Base-by-base conservation (phyloP, 2,329 filamentous ascomycete species). In the Aspergillus hiratsukae region DNA sequence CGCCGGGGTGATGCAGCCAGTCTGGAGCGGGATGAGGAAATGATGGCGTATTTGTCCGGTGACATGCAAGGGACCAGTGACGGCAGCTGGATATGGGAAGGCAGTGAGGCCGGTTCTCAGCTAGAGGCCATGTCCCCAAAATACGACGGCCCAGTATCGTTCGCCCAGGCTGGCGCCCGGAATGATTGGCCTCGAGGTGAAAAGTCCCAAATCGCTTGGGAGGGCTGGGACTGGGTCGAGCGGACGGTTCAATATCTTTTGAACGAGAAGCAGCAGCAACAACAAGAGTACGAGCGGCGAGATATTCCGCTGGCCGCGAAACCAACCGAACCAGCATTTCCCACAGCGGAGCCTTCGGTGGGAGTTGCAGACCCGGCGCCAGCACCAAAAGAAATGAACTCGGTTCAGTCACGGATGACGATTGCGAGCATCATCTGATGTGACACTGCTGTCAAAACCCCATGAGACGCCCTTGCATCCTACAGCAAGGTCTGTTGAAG, bases 1-100 rank as follows among this genome's bases (percentile, higher is more conserved):
- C 79, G 78, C 10, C 76, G 72, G 25, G 74, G 75, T 17, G 72
- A 73, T 1, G 62, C 70, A 0, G 66, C 65, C 2, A 71, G 71
- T 29, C 67, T 83, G 1, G 82, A 85, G 48, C 79, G 80, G 3
- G 92, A 99, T 66, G 92, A 97, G 69, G 93, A 97, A 70, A 82
- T 97, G 64, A 77, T 97, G 28, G 90, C 87, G 0, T 96, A 96
- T 66, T 85, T 89, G 1, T 93, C 89, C 29, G 89, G 87, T 0
- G 94, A 97, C 73, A 80, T 95, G 66, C 93, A 97, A 73, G 89
- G 87, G 1, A 85, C 83, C n/a, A 80, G 82, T 0, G 87, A 91
- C 52, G 84, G 84, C 37, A 87, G 87, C 11, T 97, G 93, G 93
- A 83, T 92, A 3, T 97, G 92, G 93, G 76, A 83, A 66, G 80